Evolutionary conservation across 768 basidiomycete species (phyloP).

Genomic region (Xanthoconium stramineum): DNA sequence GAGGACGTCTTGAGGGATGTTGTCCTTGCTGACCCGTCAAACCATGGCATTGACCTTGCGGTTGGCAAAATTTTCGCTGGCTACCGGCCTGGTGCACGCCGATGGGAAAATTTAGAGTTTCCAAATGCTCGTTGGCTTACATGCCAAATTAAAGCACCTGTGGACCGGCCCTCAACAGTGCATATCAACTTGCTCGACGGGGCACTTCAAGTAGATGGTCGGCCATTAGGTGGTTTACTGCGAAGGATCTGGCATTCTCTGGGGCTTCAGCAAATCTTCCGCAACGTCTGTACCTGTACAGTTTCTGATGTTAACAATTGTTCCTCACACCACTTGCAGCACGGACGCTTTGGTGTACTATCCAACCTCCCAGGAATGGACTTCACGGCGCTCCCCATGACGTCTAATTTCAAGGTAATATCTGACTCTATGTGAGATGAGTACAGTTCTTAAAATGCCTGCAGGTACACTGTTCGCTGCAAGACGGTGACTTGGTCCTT

Average conservation of each 20-base stretch:
- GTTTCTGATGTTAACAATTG: not conserved
- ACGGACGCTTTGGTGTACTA: not conserved
- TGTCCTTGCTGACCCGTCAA: not conserved
- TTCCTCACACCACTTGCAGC: not conserved
- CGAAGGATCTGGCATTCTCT: not conserved
- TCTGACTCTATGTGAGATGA: not conserved
- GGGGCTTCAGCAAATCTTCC: not conserved
- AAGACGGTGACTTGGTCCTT: slow-evolving; percentile 4
- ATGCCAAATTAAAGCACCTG: not conserved
- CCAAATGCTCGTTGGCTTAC: slow-evolving; percentile 15
- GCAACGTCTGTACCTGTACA: not conserved
- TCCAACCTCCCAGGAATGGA: not conserved
- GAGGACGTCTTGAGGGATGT: slow-evolving; percentile 2
- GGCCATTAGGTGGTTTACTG: slow-evolving; percentile 8
- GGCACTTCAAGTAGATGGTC: slow-evolving; percentile 15
- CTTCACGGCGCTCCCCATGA: not conserved
- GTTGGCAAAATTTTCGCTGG: slow-evolving; percentile 3
- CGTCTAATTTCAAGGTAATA: slow-evolving; percentile 1
- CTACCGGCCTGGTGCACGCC: slow-evolving; percentile 4
- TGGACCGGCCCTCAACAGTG: not conserved
- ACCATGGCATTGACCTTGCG: slow-evolving; percentile 14
- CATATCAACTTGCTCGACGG: slow-evolving; percentile 15
- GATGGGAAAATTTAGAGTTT: slow-evolving; percentile 6
- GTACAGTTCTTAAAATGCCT: not conserved
- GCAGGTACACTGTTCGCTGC: slow-evolving; percentile 19